Conservation (phyloP, 345 rosid species). For the Eucalyptus paniculata region DNA sequence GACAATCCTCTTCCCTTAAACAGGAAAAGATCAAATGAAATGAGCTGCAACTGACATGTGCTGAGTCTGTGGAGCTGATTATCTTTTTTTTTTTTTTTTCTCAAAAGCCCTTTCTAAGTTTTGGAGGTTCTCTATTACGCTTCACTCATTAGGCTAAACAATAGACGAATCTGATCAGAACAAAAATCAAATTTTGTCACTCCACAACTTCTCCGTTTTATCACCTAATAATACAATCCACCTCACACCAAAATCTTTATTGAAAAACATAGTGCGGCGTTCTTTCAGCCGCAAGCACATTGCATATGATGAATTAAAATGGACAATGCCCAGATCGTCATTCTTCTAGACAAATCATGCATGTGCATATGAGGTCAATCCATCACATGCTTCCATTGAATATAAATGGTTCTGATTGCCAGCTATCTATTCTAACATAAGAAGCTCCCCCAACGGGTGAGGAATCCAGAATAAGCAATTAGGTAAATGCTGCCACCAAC, state of each 20-base stretch:
- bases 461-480: neutral
- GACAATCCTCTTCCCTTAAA: neutral
- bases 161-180: neutral
- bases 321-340: neutral
- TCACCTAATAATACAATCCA: neutral
- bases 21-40: neutral
- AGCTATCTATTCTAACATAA: neutral
- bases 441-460: neutral
- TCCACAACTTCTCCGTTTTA: neutral
- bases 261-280: neutral
- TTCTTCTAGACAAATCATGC: neutral
- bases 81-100: neutral
- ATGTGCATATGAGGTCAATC: neutral
- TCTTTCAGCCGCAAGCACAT: neutral
- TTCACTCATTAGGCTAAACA: neutral
- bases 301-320: too few relatives aligned
- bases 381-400: neutral
- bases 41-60: neutral
- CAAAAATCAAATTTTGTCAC: neutral
- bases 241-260: neutral
- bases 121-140: neutral
- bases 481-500: neutral
- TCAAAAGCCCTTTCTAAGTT: neutral
- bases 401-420: neutral
- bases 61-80: neutral